Evolutionary conservation across 1,284 basidiomycete species (phyloP), one percentile per base, ranked within the genome.

Genomic region (Vanrija sp.): DNA sequence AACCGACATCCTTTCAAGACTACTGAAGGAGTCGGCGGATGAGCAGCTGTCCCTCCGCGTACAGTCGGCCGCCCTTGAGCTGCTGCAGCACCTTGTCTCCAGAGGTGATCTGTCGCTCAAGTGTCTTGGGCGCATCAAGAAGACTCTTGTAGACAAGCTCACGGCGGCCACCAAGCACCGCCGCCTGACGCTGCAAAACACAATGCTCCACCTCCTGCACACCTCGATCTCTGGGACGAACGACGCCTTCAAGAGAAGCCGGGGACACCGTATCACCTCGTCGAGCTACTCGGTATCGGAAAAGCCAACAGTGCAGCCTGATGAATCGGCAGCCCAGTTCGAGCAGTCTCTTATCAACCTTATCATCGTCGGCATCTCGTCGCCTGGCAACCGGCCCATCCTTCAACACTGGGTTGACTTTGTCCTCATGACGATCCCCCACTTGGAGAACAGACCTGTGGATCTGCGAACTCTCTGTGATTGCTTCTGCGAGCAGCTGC

Each of bases 381-480:
- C 80, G 5, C 78, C 81, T 6, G 78, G 81, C 21, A 95, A 94
- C 73, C 84, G 86, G 19, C 82, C 89, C 1, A 82, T 94, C 21
- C 76, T 96, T 14, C 91, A 95, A 68, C 90, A 96, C 69, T 98
- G 95, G 95, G 82, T 97, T 21, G 95, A 98, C 73, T 98, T 98
- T 71, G 82, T 97, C 54, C 82, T 97, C 51, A 91, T 91, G 86
- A 89, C 90, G 0, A 79, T 94, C 8, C 86, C 90, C 0, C 85
- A 43, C 79, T 83, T 21, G 78, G 90, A 62, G 51, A 39, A 52
- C 49, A 56, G 54, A 7, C 83, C 85, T 43, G 76, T 80, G 15
- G 81, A 88, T 40, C 79, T 96, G n/a, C 79, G 84, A 15, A 86
- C 91, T 1, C 78, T 98, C 21, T 87, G 84, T 59, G 90, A 92